These are phyloP conservation scores for Candida coquimbonensis DNA, from an alignment of 805 yeast species.

Conservation along the genomic window DNA sequence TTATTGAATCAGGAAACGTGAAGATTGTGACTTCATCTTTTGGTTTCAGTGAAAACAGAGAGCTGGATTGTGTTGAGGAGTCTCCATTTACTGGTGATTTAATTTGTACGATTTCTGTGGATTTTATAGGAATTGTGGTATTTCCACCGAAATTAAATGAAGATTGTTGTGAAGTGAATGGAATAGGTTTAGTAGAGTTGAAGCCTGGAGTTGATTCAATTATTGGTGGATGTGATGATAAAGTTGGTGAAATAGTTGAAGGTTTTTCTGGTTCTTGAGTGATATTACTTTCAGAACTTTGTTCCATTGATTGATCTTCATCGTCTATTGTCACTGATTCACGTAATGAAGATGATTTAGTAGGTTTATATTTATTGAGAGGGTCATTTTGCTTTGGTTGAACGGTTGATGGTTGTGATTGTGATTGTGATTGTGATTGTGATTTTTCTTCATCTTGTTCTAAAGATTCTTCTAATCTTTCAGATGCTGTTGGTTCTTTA, in stretches of 20 bases:
- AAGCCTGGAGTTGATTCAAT: slow-evolving; percentile 2
- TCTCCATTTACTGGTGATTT: neutral
- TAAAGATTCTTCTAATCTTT: slow-evolving; percentile 18
- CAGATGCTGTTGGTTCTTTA: slow-evolving; percentile 13
- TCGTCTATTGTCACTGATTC: slow-evolving; percentile 23
- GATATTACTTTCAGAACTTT: slow-evolving; percentile 2
- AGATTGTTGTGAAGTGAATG: neutral
- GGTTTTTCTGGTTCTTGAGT: neutral
- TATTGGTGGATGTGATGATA: neutral
- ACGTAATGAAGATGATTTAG: slow-evolving; percentile 31
- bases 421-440: neutral
- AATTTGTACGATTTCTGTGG: neutral
- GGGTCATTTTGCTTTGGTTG: slow-evolving; percentile 1
- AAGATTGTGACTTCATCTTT: slow-evolving; percentile 3
- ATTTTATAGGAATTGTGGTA: neutral
- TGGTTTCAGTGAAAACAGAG: neutral
- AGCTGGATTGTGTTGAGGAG: neutral
- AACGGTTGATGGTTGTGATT: neutral
- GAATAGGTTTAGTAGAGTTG: neutral
- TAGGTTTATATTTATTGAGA: slow-evolving; percentile 4
- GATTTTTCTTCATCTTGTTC: slow-evolving; percentile 1
- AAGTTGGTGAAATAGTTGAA: neutral
- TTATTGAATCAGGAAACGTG: slow-evolving; percentile 17
- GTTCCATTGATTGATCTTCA: slow-evolving; percentile 7
- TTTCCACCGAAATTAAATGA: neutral